Base-by-base conservation (phyloP, 805 yeast genomes). In the Monosporozyma aquatica region DNA sequence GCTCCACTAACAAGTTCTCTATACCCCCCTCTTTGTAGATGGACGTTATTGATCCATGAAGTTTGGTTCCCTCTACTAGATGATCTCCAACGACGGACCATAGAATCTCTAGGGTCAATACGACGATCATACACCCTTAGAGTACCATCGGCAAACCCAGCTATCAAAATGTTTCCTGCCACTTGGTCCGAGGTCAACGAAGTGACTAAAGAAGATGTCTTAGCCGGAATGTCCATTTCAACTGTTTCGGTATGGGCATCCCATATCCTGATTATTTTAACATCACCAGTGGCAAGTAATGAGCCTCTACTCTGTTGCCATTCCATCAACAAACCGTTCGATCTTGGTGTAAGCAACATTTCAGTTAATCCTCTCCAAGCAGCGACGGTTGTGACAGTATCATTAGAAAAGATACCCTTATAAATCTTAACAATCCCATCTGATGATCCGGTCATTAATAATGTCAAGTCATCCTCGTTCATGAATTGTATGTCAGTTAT, bases 221-320 rank as follows among this genome's bases (percentile, higher is more conserved):
- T 72, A 0, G 95, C 94, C 0, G 97, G 96, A 39, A 92, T 82
- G 54, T 87, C 96, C 14, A 77, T 76, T 38, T 85, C 71, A 56
- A 95, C 82, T 40, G 82, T 70, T 56, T 92, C 98, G 27, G 96
- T 70, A 10, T 95, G 92, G 0, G 97, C 97, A 64, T 92, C 97
- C 98, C 98, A 92, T 1, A 89, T 70, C 44, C 95, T 70, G 43
- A 92, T 86, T 20, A 87, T 80, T 53, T 89, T 85, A 7, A 86
- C 95, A 66, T 92, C 97, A 37, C 98, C 98, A 32, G 95, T 87
- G 1, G 85, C 95, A 42, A 90, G 67, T 29, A 92, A 67, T 0
- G 95, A 77, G 0, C 98, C 98, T 46, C 96, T 69, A 36, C 92
- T 82, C 57, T 92, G 98, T 61, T 90, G 97, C 98, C 98, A 92